These are phyloP conservation scores for Eimeria falciformis DNA, from an alignment of 169 alveolate species.

Conservation along the genomic window DNA sequence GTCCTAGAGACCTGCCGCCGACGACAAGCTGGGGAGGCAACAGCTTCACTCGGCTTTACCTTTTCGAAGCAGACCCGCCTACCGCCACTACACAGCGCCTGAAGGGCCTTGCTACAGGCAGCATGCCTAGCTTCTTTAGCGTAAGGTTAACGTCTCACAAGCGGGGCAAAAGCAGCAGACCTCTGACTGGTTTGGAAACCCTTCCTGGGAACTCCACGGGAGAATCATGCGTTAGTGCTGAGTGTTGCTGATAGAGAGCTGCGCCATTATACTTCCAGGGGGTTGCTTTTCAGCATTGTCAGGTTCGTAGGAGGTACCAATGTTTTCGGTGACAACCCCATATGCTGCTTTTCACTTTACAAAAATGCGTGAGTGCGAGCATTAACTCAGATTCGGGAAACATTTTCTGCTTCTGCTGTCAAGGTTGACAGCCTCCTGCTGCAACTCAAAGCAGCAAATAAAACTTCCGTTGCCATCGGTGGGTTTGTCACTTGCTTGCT, in stretches of 20 bases:
- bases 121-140: constrained; percentile 82
- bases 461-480: constrained; percentile 80
- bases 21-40: constrained; percentile 42
- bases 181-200: background rate
- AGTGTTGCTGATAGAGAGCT: background rate
- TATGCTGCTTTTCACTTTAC: no score
- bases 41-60: constrained; percentile 73
- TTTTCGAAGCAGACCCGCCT: constrained; percentile 86
- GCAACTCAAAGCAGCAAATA: constrained; percentile 75
- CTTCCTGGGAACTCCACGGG: background rate
- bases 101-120: constrained; percentile 84
- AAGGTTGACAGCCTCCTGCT: constrained; percentile 85
- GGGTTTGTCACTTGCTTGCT: background rate
- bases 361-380: no score
- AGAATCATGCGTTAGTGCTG: background rate
- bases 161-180: no score
- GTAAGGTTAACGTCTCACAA: no score
- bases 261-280: background rate
- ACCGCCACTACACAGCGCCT: constrained; percentile 87
- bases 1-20: constrained; percentile 6
- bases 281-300: no score
- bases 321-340: no score
- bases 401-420: constrained; percentile 79
- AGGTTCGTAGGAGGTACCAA: no score
- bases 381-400: constrained; percentile 80